Conservation (phyloP, 164 flowering plant genomes). For the Macadamia integrifolia region DNA sequence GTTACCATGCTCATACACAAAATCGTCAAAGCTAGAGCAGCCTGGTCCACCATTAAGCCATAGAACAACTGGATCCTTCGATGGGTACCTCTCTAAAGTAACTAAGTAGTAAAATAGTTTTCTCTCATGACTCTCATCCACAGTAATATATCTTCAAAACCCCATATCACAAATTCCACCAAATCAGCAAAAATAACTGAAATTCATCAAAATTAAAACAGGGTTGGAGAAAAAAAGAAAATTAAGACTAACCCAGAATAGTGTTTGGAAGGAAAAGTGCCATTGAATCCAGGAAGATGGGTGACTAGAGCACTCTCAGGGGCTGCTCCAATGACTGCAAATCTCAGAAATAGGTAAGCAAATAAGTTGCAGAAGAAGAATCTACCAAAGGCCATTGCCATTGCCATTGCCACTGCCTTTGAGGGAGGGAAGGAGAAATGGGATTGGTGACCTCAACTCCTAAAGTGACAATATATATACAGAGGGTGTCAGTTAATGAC, state of each 20-base stretch:
- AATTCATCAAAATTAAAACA: too few relatives aligned
- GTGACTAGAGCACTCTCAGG: constrained; percentile 52
- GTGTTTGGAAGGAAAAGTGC: constrained; percentile 23
- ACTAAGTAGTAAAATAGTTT: constrained; percentile 76
- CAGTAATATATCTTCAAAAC: constrained; percentile 54
- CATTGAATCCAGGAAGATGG: constrained; percentile 70
- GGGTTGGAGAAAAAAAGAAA: not conserved
- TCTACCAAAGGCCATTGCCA: not conserved
- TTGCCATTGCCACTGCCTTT: too few relatives aligned
- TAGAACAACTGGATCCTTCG: too few relatives aligned
- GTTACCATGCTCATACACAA: too few relatives aligned
- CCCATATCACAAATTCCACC: not conserved
- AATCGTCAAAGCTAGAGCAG: too few relatives aligned
- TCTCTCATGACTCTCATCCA: constrained; percentile 56
- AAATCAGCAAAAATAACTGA: not conserved
- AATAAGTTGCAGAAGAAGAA: not conserved
- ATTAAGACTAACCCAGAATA: constrained; percentile 47
- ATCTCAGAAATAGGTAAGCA: not conserved
- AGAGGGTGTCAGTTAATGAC: too few relatives aligned
- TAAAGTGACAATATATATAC: too few relatives aligned
- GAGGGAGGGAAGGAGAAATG: too few relatives aligned
- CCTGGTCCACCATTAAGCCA: too few relatives aligned
- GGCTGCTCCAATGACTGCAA: constrained; percentile 31
- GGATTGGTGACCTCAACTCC: too few relatives aligned
- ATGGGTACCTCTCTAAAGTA: constrained; percentile 63